Base-by-base conservation (phyloP, 2,329 filamentous ascomycete genomes). In the Fusarium sp. region DNA sequence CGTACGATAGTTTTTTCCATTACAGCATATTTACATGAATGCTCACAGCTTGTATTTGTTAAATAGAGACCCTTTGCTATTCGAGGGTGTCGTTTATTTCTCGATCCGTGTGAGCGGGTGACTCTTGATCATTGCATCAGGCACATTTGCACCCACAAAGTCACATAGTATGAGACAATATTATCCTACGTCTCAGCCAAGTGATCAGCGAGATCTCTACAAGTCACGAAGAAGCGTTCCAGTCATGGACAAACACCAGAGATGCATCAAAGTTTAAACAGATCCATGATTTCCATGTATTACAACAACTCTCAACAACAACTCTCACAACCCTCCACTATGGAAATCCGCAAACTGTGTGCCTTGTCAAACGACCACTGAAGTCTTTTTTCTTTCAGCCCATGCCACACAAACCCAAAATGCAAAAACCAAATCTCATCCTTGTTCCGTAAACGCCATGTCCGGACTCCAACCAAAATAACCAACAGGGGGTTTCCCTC, bases 341-440 rank as follows among this genome's bases (percentile, higher is more conserved):
- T 69, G 42, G 53, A 31, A 64, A 57, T 59, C 70, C 67, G 60
- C 56, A 63, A 42, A 66, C 60, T 60, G 29, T 33, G 36, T 69
- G 35, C 35, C 62, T n/a, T 46, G 55, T 67, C 40, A 71, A 72
- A 66, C 29, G 63, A 72, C 31, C 36, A 35, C 42, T 64, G 59
- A 77, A 63, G 63, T 60, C 51, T 69, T 75, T 76, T 75, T 67
- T 69, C 74, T 74, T 78, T 74, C 74, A 59, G 35, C 42, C 75
- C 70, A 69, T 68, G 65, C 73, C 67, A 53, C 51, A 55, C 61
- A 42, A 73, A 66, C 69, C 40, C 53, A 75, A 49, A 60, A 75
- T 62, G 71, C 62, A 71, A 38, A 56, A 22, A 51, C 22, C 62
- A 69, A 64, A 42, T 56, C 29, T 51, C 64, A 62, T 46, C 42